These are phyloP conservation scores for Trichoderma harzianum DNA, from an alignment of 2,329 filamentous ascomycete species.

Conservation along the genomic window DNA sequence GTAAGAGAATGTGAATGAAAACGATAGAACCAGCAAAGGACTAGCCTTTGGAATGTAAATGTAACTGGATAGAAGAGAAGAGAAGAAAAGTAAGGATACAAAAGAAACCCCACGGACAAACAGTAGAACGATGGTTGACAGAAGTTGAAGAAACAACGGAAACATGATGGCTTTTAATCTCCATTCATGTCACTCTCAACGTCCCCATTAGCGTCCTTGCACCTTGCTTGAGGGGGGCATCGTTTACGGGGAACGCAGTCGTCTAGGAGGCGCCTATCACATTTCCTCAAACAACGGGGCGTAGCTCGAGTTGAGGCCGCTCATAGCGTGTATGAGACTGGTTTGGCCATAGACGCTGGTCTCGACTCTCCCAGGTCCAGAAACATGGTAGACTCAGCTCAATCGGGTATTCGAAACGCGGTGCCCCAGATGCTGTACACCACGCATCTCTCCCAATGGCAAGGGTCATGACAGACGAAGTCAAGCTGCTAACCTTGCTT, in stretches of 20 bases:
- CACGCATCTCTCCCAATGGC: background rate
- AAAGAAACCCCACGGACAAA: slow-evolving; percentile 29
- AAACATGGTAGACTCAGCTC: slow-evolving; percentile 1
- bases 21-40: slow-evolving; percentile 33
- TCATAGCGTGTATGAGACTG: slow-evolving; percentile 19
- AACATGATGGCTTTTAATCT: slow-evolving; percentile 27
- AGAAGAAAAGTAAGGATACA: slow-evolving; percentile 26
- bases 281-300: slow-evolving; percentile 14
- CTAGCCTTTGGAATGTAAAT: slow-evolving; percentile 27
- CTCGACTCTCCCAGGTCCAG: slow-evolving; percentile 1
- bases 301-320: background rate
- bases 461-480: background rate
- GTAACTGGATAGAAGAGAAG: slow-evolving; percentile 27
- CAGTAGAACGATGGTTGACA: slow-evolving; percentile 26
- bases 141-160: slow-evolving; percentile 21
- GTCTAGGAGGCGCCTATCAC: slow-evolving; percentile 14
- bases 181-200: background rate
- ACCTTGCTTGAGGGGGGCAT: slow-evolving; percentile 1
- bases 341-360: slow-evolving; percentile 18
- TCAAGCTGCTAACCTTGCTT: background rate
- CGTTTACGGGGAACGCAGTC: slow-evolving; percentile 14
- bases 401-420: slow-evolving; percentile 3
- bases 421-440: slow-evolving; percentile 2
- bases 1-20: slow-evolving; percentile 20
- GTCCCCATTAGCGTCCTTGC: background rate